phyloP scores from a whole-genome alignment of 306 rosid species.

The Oxytropis ochrocephala region DNA sequence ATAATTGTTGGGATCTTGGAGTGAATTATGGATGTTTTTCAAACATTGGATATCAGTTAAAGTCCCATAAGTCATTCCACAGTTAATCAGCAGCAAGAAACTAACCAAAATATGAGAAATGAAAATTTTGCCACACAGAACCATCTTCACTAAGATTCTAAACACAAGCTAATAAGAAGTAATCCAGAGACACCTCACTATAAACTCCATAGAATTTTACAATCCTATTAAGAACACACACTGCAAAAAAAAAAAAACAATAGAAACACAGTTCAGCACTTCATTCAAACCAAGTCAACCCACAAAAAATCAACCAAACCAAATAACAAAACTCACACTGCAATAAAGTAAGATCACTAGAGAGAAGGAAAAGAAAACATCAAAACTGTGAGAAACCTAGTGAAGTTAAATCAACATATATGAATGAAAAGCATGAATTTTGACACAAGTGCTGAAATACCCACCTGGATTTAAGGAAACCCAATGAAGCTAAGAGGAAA shows the following conservation, averaged over 20 bases:
- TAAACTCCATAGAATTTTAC: constrained; percentile 18
- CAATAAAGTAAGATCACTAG: not conserved
- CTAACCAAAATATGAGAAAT: constrained; percentile 17
- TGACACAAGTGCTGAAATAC: not conserved
- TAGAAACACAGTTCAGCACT: constrained; percentile 23
- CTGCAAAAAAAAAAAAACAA: constrained; percentile 11
- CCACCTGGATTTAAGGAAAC: constrained; percentile 8
- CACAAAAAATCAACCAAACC: not conserved
- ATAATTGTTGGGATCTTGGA: constrained; percentile 50
- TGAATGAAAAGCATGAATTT: not conserved
- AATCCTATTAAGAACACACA: constrained; percentile 19
- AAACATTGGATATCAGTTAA: constrained; percentile 57
- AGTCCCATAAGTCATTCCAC: constrained; percentile 38
- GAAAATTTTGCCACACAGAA: constrained; percentile 21
- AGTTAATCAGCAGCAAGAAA: constrained; percentile 41
- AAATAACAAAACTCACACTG: constrained; percentile 3
- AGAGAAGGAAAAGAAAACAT: not conserved
- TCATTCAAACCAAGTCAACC: constrained; percentile 21
- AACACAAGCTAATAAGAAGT: constrained; percentile 6
- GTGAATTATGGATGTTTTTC: constrained; percentile 26
- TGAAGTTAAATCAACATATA: not conserved
- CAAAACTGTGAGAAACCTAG: constrained; percentile 13
- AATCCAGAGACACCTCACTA: constrained; percentile 21
- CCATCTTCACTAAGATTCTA: constrained; percentile 35
- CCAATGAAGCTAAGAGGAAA: constrained; percentile 12